These are phyloP conservation scores for Dorcoceras hygrometricum DNA, from an alignment of 257 asterid genomes.

Conservation along the genomic window DNA sequence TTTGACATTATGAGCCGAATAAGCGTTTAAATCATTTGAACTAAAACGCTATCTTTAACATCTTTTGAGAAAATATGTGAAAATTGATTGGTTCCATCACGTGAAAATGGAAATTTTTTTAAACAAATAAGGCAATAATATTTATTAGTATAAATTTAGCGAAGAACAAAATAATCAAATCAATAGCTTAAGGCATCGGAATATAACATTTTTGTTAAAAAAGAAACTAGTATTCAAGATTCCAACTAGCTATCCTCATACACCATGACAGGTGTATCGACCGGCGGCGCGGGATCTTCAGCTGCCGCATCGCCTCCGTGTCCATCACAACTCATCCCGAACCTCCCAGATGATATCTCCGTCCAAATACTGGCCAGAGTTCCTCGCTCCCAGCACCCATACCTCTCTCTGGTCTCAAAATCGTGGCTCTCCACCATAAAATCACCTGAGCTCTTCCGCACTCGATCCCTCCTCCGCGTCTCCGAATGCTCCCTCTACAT, in stretches of 20 bases:
- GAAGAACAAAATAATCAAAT: too few relatives aligned
- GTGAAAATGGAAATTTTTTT: too few relatives aligned
- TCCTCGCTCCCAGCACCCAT: conserved; percentile 53
- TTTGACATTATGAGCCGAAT: too few relatives aligned
- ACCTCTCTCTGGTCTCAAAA: conserved; percentile 68
- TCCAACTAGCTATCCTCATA: not conserved
- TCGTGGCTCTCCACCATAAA: conserved; percentile 58
- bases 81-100: too few relatives aligned
- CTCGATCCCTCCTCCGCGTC: conserved; percentile 53
- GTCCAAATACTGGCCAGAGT: conserved; percentile 71
- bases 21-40: too few relatives aligned
- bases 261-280: conserved; percentile 36
- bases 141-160: too few relatives aligned
- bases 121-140: too few relatives aligned
- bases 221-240: too few relatives aligned
- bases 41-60: too few relatives aligned
- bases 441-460: conserved; percentile 52
- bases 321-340: conserved; percentile 37
- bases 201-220: too few relatives aligned
- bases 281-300: conserved; percentile 22
- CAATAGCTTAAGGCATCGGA: too few relatives aligned
- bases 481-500: conserved; percentile 59
- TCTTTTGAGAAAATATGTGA: too few relatives aligned
- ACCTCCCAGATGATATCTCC: conserved; percentile 77
- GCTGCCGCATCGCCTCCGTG: conserved; percentile 12